These are phyloP conservation scores for Xylariaceae sp. DNA, from an alignment of 2,329 filamentous ascomycete species.

Conservation along the genomic window DNA sequence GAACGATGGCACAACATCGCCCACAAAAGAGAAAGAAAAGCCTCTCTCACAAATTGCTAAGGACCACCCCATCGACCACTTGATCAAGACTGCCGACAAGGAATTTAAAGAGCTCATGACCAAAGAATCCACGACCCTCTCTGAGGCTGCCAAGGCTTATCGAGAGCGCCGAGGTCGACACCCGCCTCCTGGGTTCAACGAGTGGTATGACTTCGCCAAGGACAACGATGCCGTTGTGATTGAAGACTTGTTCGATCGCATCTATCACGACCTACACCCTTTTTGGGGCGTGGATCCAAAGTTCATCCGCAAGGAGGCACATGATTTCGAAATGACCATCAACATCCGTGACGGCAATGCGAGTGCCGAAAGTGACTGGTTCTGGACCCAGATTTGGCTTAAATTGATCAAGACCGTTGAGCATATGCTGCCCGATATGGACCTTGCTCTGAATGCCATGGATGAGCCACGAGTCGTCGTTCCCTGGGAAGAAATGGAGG, in stretches of 20 bases:
- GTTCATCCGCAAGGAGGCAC: constrained; percentile 48
- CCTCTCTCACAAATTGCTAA: constrained; percentile 15
- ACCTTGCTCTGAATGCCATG: constrained; percentile 63
- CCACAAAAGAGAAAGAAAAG: constrained; percentile 10
- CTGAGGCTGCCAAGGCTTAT: constrained; percentile 43
- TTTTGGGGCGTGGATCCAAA: constrained; percentile 52
- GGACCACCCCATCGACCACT: constrained; percentile 42
- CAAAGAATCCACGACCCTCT: constrained; percentile 40
- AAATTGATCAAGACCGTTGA: constrained; percentile 51
- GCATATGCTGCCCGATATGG: constrained; percentile 60
- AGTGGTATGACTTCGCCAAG: constrained; percentile 44
- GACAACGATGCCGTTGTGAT: constrained; percentile 41
- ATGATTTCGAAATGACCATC: constrained; percentile 59
- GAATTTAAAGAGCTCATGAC: constrained; percentile 37
- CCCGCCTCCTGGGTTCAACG: constrained; percentile 46
- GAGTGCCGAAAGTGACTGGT: constrained; percentile 50
- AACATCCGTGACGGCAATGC: constrained; percentile 52
- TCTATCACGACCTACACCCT: constrained; percentile 48
- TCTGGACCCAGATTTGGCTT: constrained; percentile 56
- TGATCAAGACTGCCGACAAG: constrained; percentile 39
- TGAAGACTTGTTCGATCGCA: constrained; percentile 50
- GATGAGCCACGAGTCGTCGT: constrained; percentile 63
- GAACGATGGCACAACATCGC: constrained; percentile 1
- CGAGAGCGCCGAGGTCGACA: constrained; percentile 44
- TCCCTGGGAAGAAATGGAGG: constrained; percentile 58